These are phyloP conservation scores for Boletus eberwhitei DNA, from an alignment of 768 basidiomycete genomes.

Conservation along the genomic window DNA sequence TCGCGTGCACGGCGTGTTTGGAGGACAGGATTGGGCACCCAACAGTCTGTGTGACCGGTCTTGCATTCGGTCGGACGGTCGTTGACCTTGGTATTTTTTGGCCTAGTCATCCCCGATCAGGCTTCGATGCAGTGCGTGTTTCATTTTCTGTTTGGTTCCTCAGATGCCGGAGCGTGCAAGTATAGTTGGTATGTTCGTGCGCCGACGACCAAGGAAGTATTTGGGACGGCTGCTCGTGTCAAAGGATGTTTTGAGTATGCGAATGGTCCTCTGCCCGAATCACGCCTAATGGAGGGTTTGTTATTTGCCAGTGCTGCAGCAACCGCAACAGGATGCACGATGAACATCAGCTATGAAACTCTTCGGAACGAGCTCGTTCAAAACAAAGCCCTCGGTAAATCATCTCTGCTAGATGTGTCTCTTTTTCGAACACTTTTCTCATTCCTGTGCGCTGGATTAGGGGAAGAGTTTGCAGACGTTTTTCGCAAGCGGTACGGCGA, in stretches of 20 bases:
- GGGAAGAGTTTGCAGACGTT: slow-evolving; percentile 59
- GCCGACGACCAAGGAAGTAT: slow-evolving; percentile 58
- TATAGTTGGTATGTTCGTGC: slow-evolving; percentile 73
- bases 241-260: slow-evolving; percentile 68
- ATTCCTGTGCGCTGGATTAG: slow-evolving; percentile 32
- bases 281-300: neutral
- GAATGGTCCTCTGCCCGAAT: neutral
- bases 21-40: slow-evolving; percentile 70
- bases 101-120: slow-evolving; percentile 76
- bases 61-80: neutral
- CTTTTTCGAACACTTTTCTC: neutral
- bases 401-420: neutral
- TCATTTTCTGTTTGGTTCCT: neutral
- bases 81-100: neutral
- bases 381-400: slow-evolving; percentile 57
- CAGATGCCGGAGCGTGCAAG: neutral
- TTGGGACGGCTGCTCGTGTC: slow-evolving; percentile 58
- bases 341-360: slow-evolving; percentile 38
- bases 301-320: slow-evolving; percentile 51
- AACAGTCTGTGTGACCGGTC: slow-evolving; percentile 51
- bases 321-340: slow-evolving; percentile 60
- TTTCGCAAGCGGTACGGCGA: slow-evolving; percentile 56
- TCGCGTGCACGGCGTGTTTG: slow-evolving; percentile 78
- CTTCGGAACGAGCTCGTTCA: slow-evolving; percentile 58
- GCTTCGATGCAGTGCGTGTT: slow-evolving; percentile 62